A percentile compares a stretch with the other conserved stretches of the same genome.
These are phyloP conservation scores for Penicillium malachiteum DNA, from an alignment of 495 filamentous ascomycete genomes.

Conservation along the genomic window DNA sequence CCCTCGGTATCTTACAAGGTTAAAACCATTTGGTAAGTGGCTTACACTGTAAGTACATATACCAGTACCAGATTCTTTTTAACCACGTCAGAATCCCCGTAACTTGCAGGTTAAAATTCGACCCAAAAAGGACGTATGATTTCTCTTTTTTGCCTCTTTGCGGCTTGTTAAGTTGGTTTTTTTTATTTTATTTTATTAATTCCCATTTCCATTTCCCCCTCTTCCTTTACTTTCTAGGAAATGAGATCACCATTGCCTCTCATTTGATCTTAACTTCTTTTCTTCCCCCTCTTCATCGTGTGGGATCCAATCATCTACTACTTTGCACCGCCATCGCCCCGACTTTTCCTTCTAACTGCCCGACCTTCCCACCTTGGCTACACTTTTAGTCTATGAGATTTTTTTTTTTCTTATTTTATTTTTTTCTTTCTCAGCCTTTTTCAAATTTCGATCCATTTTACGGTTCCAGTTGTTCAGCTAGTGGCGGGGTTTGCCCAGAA, in stretches of 20 bases:
- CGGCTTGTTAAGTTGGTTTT: conserved; percentile 2
- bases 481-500: conserved; percentile 7
- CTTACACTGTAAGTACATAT: conserved; percentile 11
- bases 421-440: background rate
- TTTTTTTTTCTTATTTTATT: conserved; percentile 8
- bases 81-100: conserved; percentile 17
- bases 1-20: background rate
- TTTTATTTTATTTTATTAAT: conserved; percentile 10
- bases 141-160: conserved; percentile 3
- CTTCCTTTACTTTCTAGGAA: conserved; percentile 11
- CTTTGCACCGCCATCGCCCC: conserved; percentile 18
- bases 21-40: conserved; percentile 13
- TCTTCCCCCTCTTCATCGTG: conserved; percentile 7
- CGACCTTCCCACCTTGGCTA: conserved; percentile 6
- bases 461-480: conserved; percentile 15
- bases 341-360: conserved; percentile 9
- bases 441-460: too few species aligned
- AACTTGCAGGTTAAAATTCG: conserved; percentile 20
- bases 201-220: conserved; percentile 2
- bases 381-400: conserved; percentile 1
- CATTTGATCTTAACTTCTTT: conserved; percentile 14
- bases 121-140: conserved; percentile 12
- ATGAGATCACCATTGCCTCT: conserved; percentile 26
- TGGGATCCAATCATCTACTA: conserved; percentile 14
- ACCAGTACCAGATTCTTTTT: conserved; percentile 5